A percentile compares a stretch with the other conserved stretches of the same genome.
phyloP scores from a whole-genome alignment of 176 grass and related monocot genomes.

The Triticum monococcum region DNA sequence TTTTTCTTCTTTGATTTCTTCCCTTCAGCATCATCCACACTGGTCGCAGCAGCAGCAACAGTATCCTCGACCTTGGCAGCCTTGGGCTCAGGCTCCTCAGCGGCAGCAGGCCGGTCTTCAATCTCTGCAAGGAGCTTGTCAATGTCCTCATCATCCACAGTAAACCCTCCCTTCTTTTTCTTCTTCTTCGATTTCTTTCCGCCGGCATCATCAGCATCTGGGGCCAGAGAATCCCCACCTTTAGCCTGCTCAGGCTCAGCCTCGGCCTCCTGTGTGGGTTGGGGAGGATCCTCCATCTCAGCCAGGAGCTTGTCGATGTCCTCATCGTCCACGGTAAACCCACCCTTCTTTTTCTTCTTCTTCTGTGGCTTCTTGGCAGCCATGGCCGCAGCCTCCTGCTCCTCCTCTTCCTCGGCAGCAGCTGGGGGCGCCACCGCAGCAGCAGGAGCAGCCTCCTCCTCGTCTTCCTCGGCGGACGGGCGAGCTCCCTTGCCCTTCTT shows the following conservation, averaged over 20 bases:
- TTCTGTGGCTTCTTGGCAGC: conserved; percentile 65
- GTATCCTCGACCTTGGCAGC: background rate
- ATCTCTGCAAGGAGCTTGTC: conserved; percentile 55
- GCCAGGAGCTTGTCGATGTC: conserved; percentile 56
- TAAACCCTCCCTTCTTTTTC: conserved; percentile 76
- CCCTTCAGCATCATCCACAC: conserved; percentile 47
- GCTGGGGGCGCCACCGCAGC: background rate
- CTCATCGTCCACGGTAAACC: conserved; percentile 61
- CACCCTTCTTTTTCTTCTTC: conserved; percentile 95
- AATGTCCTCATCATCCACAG: conserved; percentile 60
- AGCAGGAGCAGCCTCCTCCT: background rate
- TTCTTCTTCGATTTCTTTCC: conserved; percentile 89
- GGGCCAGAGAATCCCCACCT: conserved; percentile 15
- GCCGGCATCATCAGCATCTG: conserved; percentile 29
- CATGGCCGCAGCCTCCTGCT: background rate
- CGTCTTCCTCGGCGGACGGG: background rate
- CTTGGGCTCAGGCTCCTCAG: conserved; percentile 34
- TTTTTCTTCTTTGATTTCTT: conserved; percentile 97
- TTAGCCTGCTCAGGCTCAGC: conserved; percentile 32
- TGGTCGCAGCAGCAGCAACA: conserved; percentile 6
- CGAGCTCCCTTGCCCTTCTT: conserved; percentile 54
- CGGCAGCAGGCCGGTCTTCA: conserved; percentile 25
- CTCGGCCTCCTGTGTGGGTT: conserved; percentile 32
- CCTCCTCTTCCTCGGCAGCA: conserved; percentile 28
- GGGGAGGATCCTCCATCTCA: conserved; percentile 45